A percentile compares a stretch with the other conserved stretches of the same genome.
Conservation (phyloP, 2,329 filamentous ascomycete genomes). For the Fusarium solani-melongenae region DNA sequence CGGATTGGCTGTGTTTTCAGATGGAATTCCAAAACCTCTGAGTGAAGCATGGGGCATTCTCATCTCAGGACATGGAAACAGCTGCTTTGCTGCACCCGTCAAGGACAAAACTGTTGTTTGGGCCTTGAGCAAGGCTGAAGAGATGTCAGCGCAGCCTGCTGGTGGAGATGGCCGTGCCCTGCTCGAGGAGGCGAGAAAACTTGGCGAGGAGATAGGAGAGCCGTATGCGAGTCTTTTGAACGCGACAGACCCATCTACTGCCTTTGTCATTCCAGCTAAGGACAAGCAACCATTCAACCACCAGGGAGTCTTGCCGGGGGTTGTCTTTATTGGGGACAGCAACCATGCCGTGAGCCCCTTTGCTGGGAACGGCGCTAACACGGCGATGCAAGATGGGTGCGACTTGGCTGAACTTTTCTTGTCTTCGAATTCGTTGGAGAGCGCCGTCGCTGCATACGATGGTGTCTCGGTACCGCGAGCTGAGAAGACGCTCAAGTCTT, state of each 20-base stretch:
- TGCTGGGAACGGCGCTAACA: not conserved
- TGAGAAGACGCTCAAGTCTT: not conserved
- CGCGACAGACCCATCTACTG: not conserved
- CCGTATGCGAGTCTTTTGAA: not conserved
- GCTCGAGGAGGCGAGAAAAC: not conserved
- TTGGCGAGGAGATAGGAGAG: not conserved
- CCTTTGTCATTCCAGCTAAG: not conserved
- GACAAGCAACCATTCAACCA: not conserved
- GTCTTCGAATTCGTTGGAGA: not conserved
- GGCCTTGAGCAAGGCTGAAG: not conserved
- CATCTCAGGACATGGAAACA: not conserved
- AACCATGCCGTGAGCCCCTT: not conserved
- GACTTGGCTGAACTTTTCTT: not conserved
- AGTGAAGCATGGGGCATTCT: not conserved
- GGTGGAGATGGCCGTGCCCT: not conserved
- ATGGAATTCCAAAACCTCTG: not conserved
- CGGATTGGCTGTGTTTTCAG: not conserved
- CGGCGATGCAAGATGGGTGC: not conserved
- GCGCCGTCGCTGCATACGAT: not conserved
- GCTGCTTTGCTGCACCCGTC: not conserved
- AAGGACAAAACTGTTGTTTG: not conserved
- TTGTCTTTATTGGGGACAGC: not conserved
- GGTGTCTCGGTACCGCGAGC: not conserved
- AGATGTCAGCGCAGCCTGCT: not conserved
- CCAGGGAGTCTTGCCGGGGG: not conserved